Percentiles rank a stretch among this genome's conserved stretches.
phyloP scores from a whole-genome alignment of 176 grass and related monocot species.

The Eleusine indica region DNA sequence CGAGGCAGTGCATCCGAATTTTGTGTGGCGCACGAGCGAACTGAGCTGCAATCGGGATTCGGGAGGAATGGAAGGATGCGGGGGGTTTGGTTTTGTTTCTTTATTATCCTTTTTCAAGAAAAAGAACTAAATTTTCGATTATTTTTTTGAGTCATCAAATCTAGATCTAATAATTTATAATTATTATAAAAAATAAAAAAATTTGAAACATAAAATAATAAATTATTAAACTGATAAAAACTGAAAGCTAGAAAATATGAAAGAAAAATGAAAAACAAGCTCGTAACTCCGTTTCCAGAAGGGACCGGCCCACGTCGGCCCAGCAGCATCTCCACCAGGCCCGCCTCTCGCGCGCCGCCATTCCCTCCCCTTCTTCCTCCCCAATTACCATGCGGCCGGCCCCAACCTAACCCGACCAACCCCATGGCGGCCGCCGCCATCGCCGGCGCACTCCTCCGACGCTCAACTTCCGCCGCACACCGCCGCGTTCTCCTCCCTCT shows the following conservation, averaged over 20 bases:
- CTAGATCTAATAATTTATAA: too few relatives aligned
- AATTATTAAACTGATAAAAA: too few relatives aligned
- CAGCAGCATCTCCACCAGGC: slow-evolving; percentile 3
- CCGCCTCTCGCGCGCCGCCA: slow-evolving; percentile 38
- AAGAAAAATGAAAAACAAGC: background rate
- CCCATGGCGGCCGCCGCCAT: slow-evolving; percentile 41
- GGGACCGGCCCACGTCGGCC: slow-evolving; percentile 39
- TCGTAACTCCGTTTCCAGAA: background rate
- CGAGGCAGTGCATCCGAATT: slow-evolving; percentile 43
- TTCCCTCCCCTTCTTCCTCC: slow-evolving; percentile 26
- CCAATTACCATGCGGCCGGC: slow-evolving; percentile 18
- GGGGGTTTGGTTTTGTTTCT: background rate
- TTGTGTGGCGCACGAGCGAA: background rate
- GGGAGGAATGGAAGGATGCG: background rate
- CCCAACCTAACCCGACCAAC: slow-evolving; percentile 20
- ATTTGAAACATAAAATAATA: too few relatives aligned
- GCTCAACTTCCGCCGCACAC: slow-evolving; percentile 26
- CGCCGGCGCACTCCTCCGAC: slow-evolving; percentile 36
- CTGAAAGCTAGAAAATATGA: too few relatives aligned
- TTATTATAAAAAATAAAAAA: too few relatives aligned
- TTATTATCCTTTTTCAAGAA: background rate
- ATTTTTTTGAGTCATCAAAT: too few relatives aligned
- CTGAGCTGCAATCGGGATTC: slow-evolving; percentile 10
- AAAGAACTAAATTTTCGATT: too few relatives aligned
- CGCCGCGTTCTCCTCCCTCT: slow-evolving; percentile 30